Conservation (phyloP, 2,329 filamentous ascomycete species). For the Aspergillus luchuensis region DNA sequence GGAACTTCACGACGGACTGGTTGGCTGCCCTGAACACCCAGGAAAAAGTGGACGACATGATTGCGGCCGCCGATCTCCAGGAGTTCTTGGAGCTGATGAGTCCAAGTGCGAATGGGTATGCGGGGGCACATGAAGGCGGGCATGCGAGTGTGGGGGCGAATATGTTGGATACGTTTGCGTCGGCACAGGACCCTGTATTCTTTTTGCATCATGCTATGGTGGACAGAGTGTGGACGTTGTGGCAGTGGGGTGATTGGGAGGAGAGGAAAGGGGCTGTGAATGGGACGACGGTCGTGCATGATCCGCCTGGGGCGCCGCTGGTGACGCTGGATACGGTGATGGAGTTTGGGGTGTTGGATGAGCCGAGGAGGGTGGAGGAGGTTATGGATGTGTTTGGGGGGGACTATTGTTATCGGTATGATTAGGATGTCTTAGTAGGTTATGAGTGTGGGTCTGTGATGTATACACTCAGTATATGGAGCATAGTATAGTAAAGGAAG, state of each 20-base stretch:
- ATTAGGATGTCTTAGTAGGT: not conserved
- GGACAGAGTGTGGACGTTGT: slow-evolving; percentile 17
- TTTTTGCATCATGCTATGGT: slow-evolving; percentile 19
- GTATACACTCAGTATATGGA: no score
- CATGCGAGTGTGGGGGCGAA: slow-evolving; percentile 11
- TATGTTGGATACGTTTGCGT: slow-evolving; percentile 17
- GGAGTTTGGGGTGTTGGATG: slow-evolving; percentile 13
- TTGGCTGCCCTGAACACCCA: slow-evolving; percentile 7
- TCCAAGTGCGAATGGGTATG: not conserved
- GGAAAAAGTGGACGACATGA: not conserved
- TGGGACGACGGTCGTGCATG: slow-evolving; percentile 13
- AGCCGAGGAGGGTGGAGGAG: slow-evolving; percentile 5
- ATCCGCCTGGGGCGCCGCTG: slow-evolving; percentile 6
- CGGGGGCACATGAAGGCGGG: slow-evolving; percentile 12
- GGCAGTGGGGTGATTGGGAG: slow-evolving; percentile 10
- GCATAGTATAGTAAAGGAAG: no score
- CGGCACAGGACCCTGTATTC: slow-evolving; percentile 17
- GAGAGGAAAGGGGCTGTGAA: slow-evolving; percentile 11
- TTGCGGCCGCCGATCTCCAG: slow-evolving; percentile 1
- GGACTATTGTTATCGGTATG: slow-evolving; percentile 15
- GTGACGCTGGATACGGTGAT: slow-evolving; percentile 13
- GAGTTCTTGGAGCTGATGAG: slow-evolving; percentile 13
- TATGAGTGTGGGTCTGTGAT: not conserved
- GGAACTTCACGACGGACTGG: slow-evolving; percentile 7
- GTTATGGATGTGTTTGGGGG: slow-evolving; percentile 10